Conservation (phyloP, 2,329 filamentous ascomycete species). For the Aureobasidium lini region DNA sequence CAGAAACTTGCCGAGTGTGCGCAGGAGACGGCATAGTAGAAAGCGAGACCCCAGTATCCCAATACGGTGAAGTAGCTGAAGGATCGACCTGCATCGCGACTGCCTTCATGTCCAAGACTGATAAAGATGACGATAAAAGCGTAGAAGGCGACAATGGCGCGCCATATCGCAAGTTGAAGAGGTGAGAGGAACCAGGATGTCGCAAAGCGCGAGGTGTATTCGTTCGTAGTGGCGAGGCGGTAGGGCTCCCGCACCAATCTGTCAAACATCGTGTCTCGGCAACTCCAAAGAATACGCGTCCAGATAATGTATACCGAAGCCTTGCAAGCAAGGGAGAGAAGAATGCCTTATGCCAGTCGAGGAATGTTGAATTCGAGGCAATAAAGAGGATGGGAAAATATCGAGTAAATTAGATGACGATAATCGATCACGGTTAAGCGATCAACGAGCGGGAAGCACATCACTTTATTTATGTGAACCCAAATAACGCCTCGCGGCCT, state of each 20-base stretch:
- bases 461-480: not conserved
- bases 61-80: constrained; percentile 81
- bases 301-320: not conserved
- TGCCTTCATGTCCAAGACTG: constrained; percentile 58
- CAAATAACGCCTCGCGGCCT: not conserved
- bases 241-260: constrained; percentile 1
- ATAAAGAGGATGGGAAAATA: not conserved
- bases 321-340: not conserved
- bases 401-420: constrained; percentile 1
- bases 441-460: constrained; percentile 5
- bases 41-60: constrained; percentile 74
- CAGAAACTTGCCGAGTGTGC: constrained; percentile 63
- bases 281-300: not conserved
- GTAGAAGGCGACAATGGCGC: constrained; percentile 52
- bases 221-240: constrained; percentile 12
- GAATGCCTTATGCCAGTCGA: not conserved
- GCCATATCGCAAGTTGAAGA: constrained; percentile 50
- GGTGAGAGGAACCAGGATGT: constrained; percentile 77
- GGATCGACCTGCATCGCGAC: constrained; percentile 42
- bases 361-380: not conserved
- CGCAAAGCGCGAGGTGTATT: constrained; percentile 48
- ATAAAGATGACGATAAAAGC: constrained; percentile 62
- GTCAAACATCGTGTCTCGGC: not conserved
- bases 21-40: constrained; percentile 65
- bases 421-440: not conserved